phyloP scores from a whole-genome alignment of 768 basidiomycete species.

The Leccinum ochraceum region DNA sequence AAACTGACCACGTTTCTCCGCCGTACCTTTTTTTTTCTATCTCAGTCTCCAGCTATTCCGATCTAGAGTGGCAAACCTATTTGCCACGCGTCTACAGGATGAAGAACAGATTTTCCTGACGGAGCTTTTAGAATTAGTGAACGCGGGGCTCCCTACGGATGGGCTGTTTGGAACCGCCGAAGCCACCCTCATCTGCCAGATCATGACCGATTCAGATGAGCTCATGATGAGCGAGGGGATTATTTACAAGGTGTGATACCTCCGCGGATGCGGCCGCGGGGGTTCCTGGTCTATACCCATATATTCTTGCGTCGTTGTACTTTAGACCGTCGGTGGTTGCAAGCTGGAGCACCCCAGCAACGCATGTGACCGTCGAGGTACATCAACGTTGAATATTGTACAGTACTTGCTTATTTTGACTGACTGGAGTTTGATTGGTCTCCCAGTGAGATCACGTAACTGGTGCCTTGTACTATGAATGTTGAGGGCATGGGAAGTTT shows the following conservation, averaged over 20 bases:
- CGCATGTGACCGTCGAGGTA: too few relatives aligned
- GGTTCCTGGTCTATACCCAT: not conserved
- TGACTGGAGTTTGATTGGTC: too few relatives aligned
- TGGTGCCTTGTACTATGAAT: too few relatives aligned
- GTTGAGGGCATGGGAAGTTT: too few relatives aligned
- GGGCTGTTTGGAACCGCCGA: constrained; percentile 80
- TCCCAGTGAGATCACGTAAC: too few relatives aligned
- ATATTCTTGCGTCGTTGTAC: not conserved
- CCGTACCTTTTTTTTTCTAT: not conserved
- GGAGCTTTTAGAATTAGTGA: constrained; percentile 71
- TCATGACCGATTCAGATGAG: constrained; percentile 73
- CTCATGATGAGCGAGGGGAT: constrained; percentile 88
- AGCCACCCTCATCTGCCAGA: constrained; percentile 67
- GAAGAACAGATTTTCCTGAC: constrained; percentile 75
- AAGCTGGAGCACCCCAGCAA: not conserved
- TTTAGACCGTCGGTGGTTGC: not conserved
- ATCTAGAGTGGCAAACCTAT: constrained; percentile 68
- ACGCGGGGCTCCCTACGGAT: constrained; percentile 68
- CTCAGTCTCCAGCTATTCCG: constrained; percentile 65
- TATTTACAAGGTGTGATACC: constrained; percentile 73
- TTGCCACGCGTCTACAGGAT: constrained; percentile 66
- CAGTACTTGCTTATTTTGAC: too few relatives aligned
- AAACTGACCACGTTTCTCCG: constrained; percentile 1
- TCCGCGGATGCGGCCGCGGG: constrained; percentile 1
- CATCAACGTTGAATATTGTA: too few relatives aligned